Base-by-base conservation (phyloP, 1,284 basidiomycete genomes). In the Apiotrichum akiyoshidainum region DNA sequence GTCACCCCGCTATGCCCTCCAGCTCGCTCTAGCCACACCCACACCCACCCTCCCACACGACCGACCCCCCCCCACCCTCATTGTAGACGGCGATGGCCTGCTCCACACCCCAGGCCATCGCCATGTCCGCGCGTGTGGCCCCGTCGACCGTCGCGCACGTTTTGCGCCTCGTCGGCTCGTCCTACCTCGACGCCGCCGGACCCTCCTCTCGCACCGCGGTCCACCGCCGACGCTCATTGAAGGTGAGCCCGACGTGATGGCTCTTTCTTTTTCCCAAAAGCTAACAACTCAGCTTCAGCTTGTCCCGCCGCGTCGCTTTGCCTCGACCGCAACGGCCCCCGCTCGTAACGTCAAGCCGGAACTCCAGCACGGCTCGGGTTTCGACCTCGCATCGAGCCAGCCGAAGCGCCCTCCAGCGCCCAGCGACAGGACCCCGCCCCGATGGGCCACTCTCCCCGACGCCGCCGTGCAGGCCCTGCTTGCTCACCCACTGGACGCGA, bases 21-120 rank as follows among this genome's bases (percentile, higher is more conserved):
- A 19, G 21, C 37, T 51, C 17, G n/a, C 34, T n/a, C 47, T 31
- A 55, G 26, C 7, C 26, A 31, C 26, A 34, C 19, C 21, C 37
- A 16, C 11, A 22, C 46, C n/a, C 9, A 9, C 34, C 33, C 47
- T n/a, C n/a, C 48, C 34, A 13, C 35, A 22, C 6, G 16, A 14
- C 44, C 39, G 9, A 12, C 34, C 46, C 49, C 26, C 42, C 37
- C 35, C 21, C 44, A 7, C 33, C 33, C 21, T 8, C 22, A 19
- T 34, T 46, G 16, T 33, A 35, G 21, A n/a, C 39, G 61, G 61
- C 61, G 61, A 63, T 63, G 61, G 61, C 61, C 61, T 58, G 61
- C 46, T 37, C 55, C 17, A 40, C 41, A 33, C 48, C 48, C 9
- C 58, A 58, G 58, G 58, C 56, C 55, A 60, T 60, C 61, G 58